These are phyloP conservation scores for Pseudopyrenochaeta lycopersici DNA, from an alignment of 2,329 filamentous ascomycete genomes.

Conservation along the genomic window DNA sequence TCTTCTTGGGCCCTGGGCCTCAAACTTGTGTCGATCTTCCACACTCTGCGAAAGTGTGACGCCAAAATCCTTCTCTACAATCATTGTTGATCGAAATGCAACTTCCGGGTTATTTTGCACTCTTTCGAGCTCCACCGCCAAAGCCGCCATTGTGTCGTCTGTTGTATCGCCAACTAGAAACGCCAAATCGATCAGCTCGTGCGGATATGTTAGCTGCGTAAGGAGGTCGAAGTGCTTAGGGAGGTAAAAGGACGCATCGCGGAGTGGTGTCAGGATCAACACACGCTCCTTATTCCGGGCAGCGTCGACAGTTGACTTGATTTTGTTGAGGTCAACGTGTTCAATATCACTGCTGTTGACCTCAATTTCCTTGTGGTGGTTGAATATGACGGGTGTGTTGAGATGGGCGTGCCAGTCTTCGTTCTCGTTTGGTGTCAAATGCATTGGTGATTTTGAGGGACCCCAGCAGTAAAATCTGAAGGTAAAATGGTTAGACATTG, in stretches of 20 bases:
- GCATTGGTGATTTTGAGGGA: constrained; percentile 92
- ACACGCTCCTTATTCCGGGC: constrained; percentile 83
- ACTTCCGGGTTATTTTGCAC: constrained; percentile 82
- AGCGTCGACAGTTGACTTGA: constrained; percentile 83
- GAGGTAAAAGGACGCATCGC: constrained; percentile 84
- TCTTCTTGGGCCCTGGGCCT: constrained; percentile 86
- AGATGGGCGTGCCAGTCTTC: constrained; percentile 87
- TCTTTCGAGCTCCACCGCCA: constrained; percentile 85
- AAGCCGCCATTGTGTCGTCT: constrained; percentile 89
- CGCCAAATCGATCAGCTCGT: constrained; percentile 91
- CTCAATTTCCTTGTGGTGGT: constrained; percentile 87
- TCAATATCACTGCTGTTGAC: constrained; percentile 83
- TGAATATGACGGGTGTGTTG: constrained; percentile 94
- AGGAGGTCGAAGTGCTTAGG: constrained; percentile 94
- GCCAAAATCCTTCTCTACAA: constrained; percentile 93
- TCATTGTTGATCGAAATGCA: constrained; percentile 83
- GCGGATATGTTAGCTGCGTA: constrained; percentile 88
- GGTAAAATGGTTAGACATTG: constrained; percentile 28
- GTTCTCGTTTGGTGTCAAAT: constrained; percentile 92
- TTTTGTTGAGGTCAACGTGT: constrained; percentile 82
- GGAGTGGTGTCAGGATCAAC: constrained; percentile 90
- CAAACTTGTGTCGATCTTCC: constrained; percentile 83
- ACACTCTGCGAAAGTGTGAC: constrained; percentile 79
- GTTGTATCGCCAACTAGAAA: constrained; percentile 93
- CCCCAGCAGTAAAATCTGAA: constrained; percentile 96